Percentiles rank a stretch among this genome's conserved stretches.
Evolutionary conservation across 2,329 filamentous ascomycete genomes (phyloP).

Genomic region (Amphichorda felina): DNA sequence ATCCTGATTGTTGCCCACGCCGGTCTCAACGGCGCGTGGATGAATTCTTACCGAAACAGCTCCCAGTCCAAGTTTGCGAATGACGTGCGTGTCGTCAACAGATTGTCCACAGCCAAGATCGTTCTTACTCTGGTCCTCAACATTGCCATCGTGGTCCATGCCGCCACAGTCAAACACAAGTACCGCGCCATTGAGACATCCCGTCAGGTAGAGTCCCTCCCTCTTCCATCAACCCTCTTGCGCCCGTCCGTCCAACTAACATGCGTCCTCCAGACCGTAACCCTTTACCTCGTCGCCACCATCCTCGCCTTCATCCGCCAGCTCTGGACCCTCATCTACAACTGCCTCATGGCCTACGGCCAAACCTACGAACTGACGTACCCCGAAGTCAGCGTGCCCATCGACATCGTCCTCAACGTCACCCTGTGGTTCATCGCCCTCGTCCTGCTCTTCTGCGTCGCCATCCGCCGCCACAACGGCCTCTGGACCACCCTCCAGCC

Average conservation of each 20-base stretch:
- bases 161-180: neutral
- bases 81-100: too few species aligned
- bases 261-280: neutral
- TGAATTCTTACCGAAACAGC: too few species aligned
- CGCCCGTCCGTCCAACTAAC: neutral
- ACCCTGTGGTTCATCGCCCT: neutral
- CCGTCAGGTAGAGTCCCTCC: neutral
- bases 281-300: constrained; percentile 1
- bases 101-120: too few species aligned
- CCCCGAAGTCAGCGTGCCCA: neutral
- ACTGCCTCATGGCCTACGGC: neutral
- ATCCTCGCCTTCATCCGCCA: neutral
- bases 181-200: neutral
- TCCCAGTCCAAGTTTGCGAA: too few species aligned
- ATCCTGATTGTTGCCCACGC: neutral
- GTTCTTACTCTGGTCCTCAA: neutral
- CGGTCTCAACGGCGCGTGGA: neutral
- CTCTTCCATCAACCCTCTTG: too few species aligned
- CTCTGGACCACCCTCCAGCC: constrained; percentile 1
- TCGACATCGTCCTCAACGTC: neutral
- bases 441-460: neutral
- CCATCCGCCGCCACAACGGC: neutral
- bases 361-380: neutral
- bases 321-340: neutral
- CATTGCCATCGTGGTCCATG: neutral